These are phyloP conservation scores for Cladophialophora immunda DNA, from an alignment of 2,329 filamentous ascomycete species.

Conservation along the genomic window DNA sequence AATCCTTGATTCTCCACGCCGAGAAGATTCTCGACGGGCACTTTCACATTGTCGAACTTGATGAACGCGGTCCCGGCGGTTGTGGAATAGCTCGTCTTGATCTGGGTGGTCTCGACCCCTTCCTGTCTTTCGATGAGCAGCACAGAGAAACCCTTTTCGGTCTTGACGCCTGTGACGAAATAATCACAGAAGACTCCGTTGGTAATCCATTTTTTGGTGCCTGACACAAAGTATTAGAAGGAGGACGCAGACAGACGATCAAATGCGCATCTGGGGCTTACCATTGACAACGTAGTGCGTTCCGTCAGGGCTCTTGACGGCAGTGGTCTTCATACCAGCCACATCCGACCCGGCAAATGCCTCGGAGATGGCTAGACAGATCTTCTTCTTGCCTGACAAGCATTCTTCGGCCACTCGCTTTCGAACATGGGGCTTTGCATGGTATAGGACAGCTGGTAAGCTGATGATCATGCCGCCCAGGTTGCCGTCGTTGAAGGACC, in stretches of 20 bases:
- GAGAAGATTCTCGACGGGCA: conserved; percentile 74
- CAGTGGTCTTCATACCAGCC: conserved; percentile 69
- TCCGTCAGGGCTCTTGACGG: conserved; percentile 62
- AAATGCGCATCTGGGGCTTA: conserved; percentile 72
- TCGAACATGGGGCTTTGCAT: conserved; percentile 67
- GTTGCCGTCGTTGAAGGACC: conserved; percentile 26
- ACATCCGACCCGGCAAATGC: conserved; percentile 71
- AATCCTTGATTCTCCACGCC: conserved; percentile 76
- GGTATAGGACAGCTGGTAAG: conserved; percentile 74
- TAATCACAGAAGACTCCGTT: conserved; percentile 98
- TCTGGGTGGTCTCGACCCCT: conserved; percentile 71
- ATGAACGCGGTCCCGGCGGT: conserved; percentile 76
- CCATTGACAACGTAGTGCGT: conserved; percentile 71
- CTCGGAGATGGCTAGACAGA: conserved; percentile 80
- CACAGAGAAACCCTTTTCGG: conserved; percentile 72
- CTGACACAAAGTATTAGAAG: conserved; percentile 62
- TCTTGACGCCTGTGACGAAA: conserved; percentile 87
- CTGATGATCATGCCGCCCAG: conserved; percentile 66
- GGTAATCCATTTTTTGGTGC: conserved; percentile 99
- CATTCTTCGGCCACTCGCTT: conserved; percentile 72
- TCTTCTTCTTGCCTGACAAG: conserved; percentile 69
- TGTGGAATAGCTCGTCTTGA: conserved; percentile 67
- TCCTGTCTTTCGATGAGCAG: conserved; percentile 71
- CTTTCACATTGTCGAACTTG: conserved; percentile 76
- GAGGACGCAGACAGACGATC: conserved; percentile 60